A percentile compares a stretch with the other conserved stretches of the same genome.
Evolutionary conservation across 805 yeast species (phyloP).

Genomic region (Grigorovia humatica): DNA sequence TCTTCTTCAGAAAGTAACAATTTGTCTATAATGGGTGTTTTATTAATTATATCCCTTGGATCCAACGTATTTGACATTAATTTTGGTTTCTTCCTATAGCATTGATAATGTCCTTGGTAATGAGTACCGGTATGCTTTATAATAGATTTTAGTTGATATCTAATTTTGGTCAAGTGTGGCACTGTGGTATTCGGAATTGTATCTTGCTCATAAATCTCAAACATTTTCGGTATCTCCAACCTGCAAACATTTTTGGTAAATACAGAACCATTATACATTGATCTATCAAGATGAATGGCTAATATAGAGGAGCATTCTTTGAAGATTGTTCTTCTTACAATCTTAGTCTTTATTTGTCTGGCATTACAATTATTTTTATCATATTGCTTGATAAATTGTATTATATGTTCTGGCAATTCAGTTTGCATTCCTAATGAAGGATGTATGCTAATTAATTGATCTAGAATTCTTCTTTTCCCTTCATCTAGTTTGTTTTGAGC

Average conservation of each 20-base stretch:
- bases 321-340: slow-evolving; percentile 54
- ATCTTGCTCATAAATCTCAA: slow-evolving; percentile 36
- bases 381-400: slow-evolving; percentile 39
- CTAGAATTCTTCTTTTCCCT: slow-evolving; percentile 23
- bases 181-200: slow-evolving; percentile 9
- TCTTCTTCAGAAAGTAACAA: background rate
- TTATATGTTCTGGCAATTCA: slow-evolving; percentile 46
- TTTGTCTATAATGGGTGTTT: background rate
- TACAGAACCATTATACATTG: slow-evolving; percentile 58
- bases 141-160: slow-evolving; percentile 57
- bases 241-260: slow-evolving; percentile 67
- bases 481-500: slow-evolving; percentile 10
- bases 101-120: slow-evolving; percentile 82
- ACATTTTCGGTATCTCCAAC: slow-evolving; percentile 52
- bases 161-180: slow-evolving; percentile 21
- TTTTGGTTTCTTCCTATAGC: slow-evolving; percentile 65
- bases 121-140: slow-evolving; percentile 86
- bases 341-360: slow-evolving; percentile 45
- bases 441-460: slow-evolving; percentile 29
- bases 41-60: background rate
- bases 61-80: slow-evolving; percentile 28
- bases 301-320: slow-evolving; percentile 60
- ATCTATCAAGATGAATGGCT: slow-evolving; percentile 77
- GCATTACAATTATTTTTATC: slow-evolving; percentile 35
- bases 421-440: slow-evolving; percentile 45